Evolutionary conservation across 2,329 filamentous ascomycete species (phyloP).

Genomic region (Fusarium sacchari): DNA sequence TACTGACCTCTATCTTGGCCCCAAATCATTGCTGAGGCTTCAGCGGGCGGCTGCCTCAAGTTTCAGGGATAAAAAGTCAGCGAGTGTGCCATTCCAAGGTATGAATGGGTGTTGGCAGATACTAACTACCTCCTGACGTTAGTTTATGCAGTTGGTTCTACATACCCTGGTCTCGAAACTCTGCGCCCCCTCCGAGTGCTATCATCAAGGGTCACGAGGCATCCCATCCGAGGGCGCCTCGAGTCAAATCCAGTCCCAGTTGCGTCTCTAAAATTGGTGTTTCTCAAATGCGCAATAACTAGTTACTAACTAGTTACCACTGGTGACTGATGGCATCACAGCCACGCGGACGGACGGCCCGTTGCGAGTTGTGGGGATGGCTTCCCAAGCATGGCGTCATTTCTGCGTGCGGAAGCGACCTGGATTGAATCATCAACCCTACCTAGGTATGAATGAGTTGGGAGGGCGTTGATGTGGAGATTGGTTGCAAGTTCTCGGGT

Average conservation of each 20-base stretch:
- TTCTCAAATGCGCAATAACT: not conserved
- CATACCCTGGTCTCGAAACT: conserved; percentile 22
- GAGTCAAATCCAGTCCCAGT: not conserved
- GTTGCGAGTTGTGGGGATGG: conserved; percentile 19
- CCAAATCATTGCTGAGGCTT: not conserved
- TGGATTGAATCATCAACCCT: not conserved
- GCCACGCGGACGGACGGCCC: conserved; percentile 16
- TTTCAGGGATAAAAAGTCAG: not conserved
- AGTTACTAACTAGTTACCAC: too few species aligned
- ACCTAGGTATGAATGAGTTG: too few species aligned
- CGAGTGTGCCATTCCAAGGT: not conserved
- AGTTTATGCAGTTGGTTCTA: conserved; percentile 16
- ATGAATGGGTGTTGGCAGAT: not conserved
- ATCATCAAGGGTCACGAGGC: conserved; percentile 7
- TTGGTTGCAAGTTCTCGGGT: not conserved
- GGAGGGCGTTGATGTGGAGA: not conserved
- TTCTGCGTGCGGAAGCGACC: not conserved
- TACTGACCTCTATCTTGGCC: not conserved
- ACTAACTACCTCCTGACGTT: not conserved
- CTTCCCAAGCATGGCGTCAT: not conserved
- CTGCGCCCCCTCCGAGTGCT: conserved; percentile 25
- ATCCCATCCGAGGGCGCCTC: not conserved
- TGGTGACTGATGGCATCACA: too few species aligned
- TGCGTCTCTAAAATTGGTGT: not conserved
- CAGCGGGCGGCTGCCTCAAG: not conserved